Base-by-base conservation (phyloP, 805 yeast genomes). In the Candida namnaoensis region DNA sequence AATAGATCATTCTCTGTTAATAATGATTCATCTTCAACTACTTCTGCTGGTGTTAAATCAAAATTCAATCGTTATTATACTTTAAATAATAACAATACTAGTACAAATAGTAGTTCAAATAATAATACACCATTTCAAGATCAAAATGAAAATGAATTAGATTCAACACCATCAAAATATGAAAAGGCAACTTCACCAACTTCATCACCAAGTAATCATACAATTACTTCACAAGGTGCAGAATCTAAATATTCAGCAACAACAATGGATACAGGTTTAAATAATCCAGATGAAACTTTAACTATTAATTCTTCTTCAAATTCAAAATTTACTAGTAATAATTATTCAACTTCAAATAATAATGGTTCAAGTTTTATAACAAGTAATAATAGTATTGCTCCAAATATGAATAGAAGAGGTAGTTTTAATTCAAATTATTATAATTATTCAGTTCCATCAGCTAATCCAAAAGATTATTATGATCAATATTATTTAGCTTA, bases 391-490 rank as follows among this genome's bases (percentile, higher is more conserved):
- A 19, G 19, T 19, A 19, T 19, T 14, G 25, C 46, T 15, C 34
- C 44, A 10, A 26, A 26, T 26, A 39, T 37, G 13, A 35, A 44
- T 14, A 45, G 44, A 32, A 42, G 41, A 36, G 56, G 56, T 13
- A 55, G 60, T 25, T 50, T 59, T 8, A 46, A 58, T 25, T 58
- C 52, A 36, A 58, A 49, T 41, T 63, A 57, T 43, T 57, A 57
- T 38, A n/a, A 26, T 30, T 15, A 26, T 11, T 51, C 60, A 30
- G 51, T 54, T 37, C 19, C 19, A 19, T 13, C 13, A 30, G 33
- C 13, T 6, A 12, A 6, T 13, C 61, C 62, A 27, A 60, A 58
- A 38, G 58, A 58, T 35, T 53, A 47, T 36, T 56, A 52, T 39
- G 65, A 58, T 24, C 53, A 50, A 32, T 46, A 44, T 8, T 40